Conservation (phyloP, 2,329 filamentous ascomycete species). For the Celoporthe dispersa region DNA sequence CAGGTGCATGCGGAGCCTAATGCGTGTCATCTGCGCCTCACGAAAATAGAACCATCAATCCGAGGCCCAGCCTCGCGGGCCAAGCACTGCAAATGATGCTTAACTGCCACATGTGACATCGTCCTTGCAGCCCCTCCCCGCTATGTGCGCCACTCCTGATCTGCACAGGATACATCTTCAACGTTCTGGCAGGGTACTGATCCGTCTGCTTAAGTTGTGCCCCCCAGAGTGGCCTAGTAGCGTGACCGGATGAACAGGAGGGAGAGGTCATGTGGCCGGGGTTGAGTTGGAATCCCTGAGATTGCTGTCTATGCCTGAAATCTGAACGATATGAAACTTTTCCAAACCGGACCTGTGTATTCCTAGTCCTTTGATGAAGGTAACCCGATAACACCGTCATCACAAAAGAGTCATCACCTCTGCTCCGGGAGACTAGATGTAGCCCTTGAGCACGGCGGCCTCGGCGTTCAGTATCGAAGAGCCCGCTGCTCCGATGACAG, state of each 20-base stretch:
- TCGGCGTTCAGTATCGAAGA: conserved; percentile 95
- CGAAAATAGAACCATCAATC: neutral
- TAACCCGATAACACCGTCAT: neutral
- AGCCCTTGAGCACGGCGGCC: conserved; percentile 87
- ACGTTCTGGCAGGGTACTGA: neutral
- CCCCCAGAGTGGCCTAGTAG: too few species aligned
- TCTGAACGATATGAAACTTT: conserved; percentile 1
- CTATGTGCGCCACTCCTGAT: neutral
- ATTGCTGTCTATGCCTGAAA: neutral
- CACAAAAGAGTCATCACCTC: neutral
- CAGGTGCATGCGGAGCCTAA: neutral
- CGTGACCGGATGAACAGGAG: too few species aligned
- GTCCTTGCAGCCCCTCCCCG: neutral
- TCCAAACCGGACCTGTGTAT: neutral
- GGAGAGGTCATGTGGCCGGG: neutral
- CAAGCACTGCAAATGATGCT: neutral
- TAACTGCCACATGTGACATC: neutral
- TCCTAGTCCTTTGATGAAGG: neutral
- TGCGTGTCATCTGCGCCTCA: neutral
- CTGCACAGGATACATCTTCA: neutral
- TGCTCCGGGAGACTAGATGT: conserved; percentile 54
- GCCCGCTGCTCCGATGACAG: conserved; percentile 94
- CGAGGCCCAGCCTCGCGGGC: neutral
- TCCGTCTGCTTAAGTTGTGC: neutral
- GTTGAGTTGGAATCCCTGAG: neutral